phyloP scores from a whole-genome alignment of 2,329 filamentous ascomycete species.

The Cytospora paraplurivora region DNA sequence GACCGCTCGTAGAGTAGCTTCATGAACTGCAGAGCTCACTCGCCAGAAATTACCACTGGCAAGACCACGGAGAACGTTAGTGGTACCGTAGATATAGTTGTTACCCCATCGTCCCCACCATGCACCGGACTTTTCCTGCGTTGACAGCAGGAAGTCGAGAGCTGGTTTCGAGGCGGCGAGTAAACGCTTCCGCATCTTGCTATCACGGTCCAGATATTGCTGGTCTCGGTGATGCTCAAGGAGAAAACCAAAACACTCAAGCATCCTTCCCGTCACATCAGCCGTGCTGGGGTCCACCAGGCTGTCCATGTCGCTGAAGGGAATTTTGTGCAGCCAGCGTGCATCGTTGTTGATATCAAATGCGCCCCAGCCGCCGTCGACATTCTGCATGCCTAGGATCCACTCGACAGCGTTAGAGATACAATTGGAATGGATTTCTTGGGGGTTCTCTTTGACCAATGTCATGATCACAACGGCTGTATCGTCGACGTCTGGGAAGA shows the following conservation, averaged over 20 bases:
- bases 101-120: constrained; percentile 15
- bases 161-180: constrained; percentile 6
- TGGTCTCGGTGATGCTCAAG: constrained; percentile 2
- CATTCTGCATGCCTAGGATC: constrained; percentile 41
- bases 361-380: constrained; percentile 40
- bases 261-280: constrained; percentile 38
- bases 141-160: constrained; percentile 3
- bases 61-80: constrained; percentile 8
- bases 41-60: constrained; percentile 4
- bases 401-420: constrained; percentile 29
- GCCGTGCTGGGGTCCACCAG: constrained; percentile 39
- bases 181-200: constrained; percentile 2
- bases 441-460: constrained; percentile 33
- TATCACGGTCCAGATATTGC: neutral
- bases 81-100: constrained; percentile 15
- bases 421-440: neutral
- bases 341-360: constrained; percentile 40
- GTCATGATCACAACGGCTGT: constrained; percentile 38
- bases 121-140: constrained; percentile 4
- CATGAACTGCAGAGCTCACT: neutral
- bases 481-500: constrained; percentile 40
- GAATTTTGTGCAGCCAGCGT: constrained; percentile 39
- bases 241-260: constrained; percentile 12
- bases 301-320: constrained; percentile 42
- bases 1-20: constrained; percentile 3